Conservation (phyloP, 2,329 filamentous ascomycete species). For the Onygena corvina region DNA sequence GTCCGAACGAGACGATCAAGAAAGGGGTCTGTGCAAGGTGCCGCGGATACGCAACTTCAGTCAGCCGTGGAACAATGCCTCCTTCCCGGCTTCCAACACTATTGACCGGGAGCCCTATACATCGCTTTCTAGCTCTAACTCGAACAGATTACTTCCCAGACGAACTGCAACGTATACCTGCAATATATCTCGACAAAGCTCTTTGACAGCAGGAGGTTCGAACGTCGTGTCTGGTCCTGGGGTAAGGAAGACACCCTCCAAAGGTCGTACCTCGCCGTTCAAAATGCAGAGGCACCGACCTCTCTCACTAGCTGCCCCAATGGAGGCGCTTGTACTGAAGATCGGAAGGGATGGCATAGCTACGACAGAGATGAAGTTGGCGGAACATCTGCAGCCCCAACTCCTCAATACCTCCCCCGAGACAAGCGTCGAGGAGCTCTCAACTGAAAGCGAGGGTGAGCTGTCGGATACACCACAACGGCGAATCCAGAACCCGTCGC, state of each 20-base stretch:
- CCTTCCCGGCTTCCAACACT: constrained; percentile 20
- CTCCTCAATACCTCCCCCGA: constrained; percentile 18
- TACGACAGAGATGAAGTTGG: constrained; percentile 34
- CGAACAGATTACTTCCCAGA: constrained; percentile 27
- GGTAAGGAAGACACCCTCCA: constrained; percentile 33
- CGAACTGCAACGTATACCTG: constrained; percentile 32
- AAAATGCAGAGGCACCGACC: constrained; percentile 28
- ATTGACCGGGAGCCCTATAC: background rate
- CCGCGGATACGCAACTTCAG: constrained; percentile 25
- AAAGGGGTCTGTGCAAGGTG: constrained; percentile 23
- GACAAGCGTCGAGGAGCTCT: constrained; percentile 34
- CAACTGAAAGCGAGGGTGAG: constrained; percentile 33
- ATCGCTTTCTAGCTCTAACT: constrained; percentile 1
- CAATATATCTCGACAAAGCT: constrained; percentile 20
- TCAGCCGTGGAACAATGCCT: constrained; percentile 20
- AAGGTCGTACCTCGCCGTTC: constrained; percentile 33
- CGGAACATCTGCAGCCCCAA: constrained; percentile 22
- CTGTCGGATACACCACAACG: constrained; percentile 32
- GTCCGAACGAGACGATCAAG: constrained; percentile 30
- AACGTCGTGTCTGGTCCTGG: constrained; percentile 25
- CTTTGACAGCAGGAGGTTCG: constrained; percentile 15
- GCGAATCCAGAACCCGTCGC: constrained; percentile 30
- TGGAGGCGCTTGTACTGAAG: constrained; percentile 35
- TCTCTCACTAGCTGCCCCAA: constrained; percentile 25
- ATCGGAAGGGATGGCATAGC: constrained; percentile 39